A percentile compares a stretch with the other conserved stretches of the same genome.
Conservation (phyloP, 2,329 filamentous ascomycete genomes). For the Lecanicillium sp. region DNA sequence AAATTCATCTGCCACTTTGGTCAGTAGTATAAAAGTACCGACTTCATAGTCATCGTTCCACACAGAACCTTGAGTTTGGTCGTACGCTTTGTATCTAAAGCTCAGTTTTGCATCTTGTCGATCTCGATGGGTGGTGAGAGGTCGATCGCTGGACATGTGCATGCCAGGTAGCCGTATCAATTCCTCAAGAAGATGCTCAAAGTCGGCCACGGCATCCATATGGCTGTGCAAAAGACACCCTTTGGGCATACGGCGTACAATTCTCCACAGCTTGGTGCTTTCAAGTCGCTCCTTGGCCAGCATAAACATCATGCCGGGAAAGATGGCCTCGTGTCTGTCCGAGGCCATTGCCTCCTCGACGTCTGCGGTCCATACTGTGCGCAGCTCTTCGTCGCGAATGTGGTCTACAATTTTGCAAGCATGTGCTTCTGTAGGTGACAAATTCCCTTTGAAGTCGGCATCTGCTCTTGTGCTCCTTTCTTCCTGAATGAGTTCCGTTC, state of each 20-base stretch:
- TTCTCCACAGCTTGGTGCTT: constrained; percentile 73
- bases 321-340: constrained; percentile 54
- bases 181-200: constrained; percentile 67
- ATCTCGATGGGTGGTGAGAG: constrained; percentile 45
- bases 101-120: constrained; percentile 46
- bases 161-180: constrained; percentile 66
- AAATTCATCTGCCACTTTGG: constrained; percentile 61
- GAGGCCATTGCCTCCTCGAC: constrained; percentile 63
- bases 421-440: constrained; percentile 20
- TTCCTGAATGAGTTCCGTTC: too few relatives aligned
- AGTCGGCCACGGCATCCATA: constrained; percentile 82
- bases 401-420: constrained; percentile 72
- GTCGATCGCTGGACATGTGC: constrained; percentile 52
- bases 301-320: constrained; percentile 89
- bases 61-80: constrained; percentile 40
- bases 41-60: constrained; percentile 60
- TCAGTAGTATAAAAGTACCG: constrained; percentile 47
- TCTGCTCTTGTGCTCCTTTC: too few relatives aligned
- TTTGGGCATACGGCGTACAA: constrained; percentile 81
- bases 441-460: not conserved
- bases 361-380: constrained; percentile 65
- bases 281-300: constrained; percentile 82
- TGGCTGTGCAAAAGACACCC: constrained; percentile 81
- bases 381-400: constrained; percentile 70
- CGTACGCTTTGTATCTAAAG: constrained; percentile 51